Conservation (phyloP, 1,139 yeast genomes). For the Yamadazyma diddensiae region DNA sequence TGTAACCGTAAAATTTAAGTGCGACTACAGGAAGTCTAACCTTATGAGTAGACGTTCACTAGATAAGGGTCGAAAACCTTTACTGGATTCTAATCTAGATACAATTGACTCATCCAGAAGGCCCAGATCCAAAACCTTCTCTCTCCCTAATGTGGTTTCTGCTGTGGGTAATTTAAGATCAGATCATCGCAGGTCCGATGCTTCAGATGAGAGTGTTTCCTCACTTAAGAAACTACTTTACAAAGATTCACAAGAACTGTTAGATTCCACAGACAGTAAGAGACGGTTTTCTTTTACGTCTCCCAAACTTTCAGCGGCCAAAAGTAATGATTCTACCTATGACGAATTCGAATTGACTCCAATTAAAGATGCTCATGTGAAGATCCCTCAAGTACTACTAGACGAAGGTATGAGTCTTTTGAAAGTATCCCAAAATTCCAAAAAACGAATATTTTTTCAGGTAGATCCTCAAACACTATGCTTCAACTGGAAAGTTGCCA, state of each 20-base stretch:
- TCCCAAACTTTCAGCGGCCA: slow-evolving; percentile 2
- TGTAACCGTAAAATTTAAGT: background rate
- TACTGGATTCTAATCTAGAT: background rate
- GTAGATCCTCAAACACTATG: slow-evolving; percentile 35
- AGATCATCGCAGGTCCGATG: slow-evolving; percentile 13
- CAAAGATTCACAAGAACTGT: slow-evolving; percentile 13
- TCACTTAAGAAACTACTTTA: slow-evolving; percentile 4
- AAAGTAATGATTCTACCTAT: slow-evolving; percentile 5
- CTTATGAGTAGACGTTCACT: background rate
- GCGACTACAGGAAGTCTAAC: background rate
- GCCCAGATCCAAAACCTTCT: slow-evolving; percentile 14
- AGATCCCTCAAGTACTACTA: slow-evolving; percentile 22
- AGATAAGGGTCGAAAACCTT: background rate
- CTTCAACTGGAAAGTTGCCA: slow-evolving; percentile 47
- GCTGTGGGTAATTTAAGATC: slow-evolving; percentile 21
- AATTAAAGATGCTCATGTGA: slow-evolving; percentile 12
- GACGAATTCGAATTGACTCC: slow-evolving; percentile 8
- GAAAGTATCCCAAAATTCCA: slow-evolving; percentile 68
- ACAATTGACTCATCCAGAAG: slow-evolving; percentile 1
- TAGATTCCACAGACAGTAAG: slow-evolving; percentile 4
- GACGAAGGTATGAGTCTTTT: slow-evolving; percentile 51
- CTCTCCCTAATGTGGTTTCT: slow-evolving; percentile 21
- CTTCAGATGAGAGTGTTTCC: slow-evolving; percentile 10
- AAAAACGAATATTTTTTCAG: slow-evolving; percentile 42
- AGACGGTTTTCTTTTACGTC: slow-evolving; percentile 4